Base-by-base conservation (phyloP, 1,284 basidiomycete genomes). In the Apiotrichum domesticum region DNA sequence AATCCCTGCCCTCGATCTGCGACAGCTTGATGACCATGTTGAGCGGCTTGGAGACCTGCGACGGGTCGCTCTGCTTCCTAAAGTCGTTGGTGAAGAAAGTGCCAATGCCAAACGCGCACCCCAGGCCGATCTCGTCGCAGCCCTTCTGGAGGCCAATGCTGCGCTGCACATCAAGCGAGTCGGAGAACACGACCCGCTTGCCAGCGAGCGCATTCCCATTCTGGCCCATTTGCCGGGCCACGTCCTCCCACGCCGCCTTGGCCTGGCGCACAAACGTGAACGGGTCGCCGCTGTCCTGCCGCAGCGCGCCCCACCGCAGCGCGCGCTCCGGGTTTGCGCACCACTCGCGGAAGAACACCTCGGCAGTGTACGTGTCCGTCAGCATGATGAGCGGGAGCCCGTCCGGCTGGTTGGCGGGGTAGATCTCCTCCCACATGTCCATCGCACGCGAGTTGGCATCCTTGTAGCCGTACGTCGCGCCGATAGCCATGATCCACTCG, bases 401-500 rank as follows among this genome's bases (percentile, higher is more conserved):
- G 32, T 41, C 48, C n/a, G 66, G 63, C 8, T 69, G 54, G 6
- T 76, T 75, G 34, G 82, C 74, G 1, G 81, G 80, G 66, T 91
- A 94, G 6, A 85, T 82, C 48, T 82, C 74, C 69, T 95, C 88
- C 93, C 93, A 97, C 54, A 90, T 80, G 50, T 86, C 81, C 71
- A 96, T 80, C 0, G 90, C 88, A 7, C 79, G 76, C 0, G 80
- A 78, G 71, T 95, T 91, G 15, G 85, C 86, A 43, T 82, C 76
- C 56, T 85, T 82, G 70, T 96, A 96, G 1, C 91, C 90, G 63
- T 81, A 82, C 58, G 89, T 68, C 3, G 92, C 90, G 8, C 86
- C 92, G 52, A 94, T 81, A 46, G 87, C 93, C 93, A 97, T 97
- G 70, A 90, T 91, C 90, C 91, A 95, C 77, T 97, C 91, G 72